A percentile compares a stretch with the other conserved stretches of the same genome.
These are phyloP conservation scores for Globomyces pollinis-pini DNA, from an alignment of 192 early-diverging fungal species.

Conservation along the genomic window DNA sequence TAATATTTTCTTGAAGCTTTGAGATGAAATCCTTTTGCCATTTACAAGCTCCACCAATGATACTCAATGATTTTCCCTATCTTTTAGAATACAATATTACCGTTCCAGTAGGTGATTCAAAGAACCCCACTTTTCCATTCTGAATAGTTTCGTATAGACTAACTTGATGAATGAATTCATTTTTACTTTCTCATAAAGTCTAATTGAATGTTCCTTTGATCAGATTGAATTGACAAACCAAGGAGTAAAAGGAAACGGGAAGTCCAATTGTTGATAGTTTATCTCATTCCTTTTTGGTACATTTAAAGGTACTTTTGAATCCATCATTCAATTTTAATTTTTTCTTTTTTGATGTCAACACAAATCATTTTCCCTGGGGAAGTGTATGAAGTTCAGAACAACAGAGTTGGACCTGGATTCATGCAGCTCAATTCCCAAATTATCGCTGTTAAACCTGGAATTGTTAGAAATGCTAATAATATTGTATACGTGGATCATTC, in stretches of 20 bases:
- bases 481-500: background rate
- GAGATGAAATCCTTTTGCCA: conserved; percentile 63
- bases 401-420: background rate
- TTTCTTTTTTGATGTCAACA: background rate
- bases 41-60: conserved; percentile 75
- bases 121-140: conserved; percentile 62
- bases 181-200: conserved; percentile 61
- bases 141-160: conserved; percentile 64
- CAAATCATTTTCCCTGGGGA: conserved; percentile 1
- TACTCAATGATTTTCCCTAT: conserved; percentile 83
- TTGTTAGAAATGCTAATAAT: background rate
- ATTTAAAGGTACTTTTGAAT: background rate
- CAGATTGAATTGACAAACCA: too few species aligned
- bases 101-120: conserved; percentile 91
- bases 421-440: background rate
- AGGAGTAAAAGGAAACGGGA: conserved; percentile 58
- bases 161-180: background rate
- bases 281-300: background rate
- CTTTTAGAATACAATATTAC: too few species aligned
- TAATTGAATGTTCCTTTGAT: conserved; percentile 61
- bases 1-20: background rate
- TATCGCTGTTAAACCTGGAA: background rate
- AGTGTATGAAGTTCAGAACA: background rate
- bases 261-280: too few species aligned
- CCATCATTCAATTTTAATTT: background rate